phyloP scores from a whole-genome alignment of 768 basidiomycete genomes.

The Tephrocybe sp. region DNA sequence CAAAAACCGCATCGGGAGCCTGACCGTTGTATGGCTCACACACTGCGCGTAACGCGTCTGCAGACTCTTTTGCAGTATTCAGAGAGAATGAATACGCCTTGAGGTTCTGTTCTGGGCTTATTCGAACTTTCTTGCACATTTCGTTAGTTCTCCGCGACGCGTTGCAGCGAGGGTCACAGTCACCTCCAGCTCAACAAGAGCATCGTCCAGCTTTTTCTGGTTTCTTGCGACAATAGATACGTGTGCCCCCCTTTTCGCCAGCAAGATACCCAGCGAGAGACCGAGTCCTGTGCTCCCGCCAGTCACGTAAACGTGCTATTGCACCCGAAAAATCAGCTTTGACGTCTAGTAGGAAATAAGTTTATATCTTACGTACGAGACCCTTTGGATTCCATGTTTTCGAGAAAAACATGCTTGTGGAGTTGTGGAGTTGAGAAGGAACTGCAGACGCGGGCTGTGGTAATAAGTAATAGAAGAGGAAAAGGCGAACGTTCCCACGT shows the following conservation, averaged over 20 bases:
- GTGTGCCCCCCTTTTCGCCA: constrained; percentile 71
- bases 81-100: constrained; percentile 68
- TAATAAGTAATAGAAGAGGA: no score
- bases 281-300: constrained; percentile 86
- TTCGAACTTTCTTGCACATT: constrained; percentile 46
- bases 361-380: constrained; percentile 29
- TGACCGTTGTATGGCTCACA: constrained; percentile 50
- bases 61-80: constrained; percentile 46
- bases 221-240: constrained; percentile 86
- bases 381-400: constrained; percentile 51
- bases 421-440: no score
- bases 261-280: constrained; percentile 64
- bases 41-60: constrained; percentile 60
- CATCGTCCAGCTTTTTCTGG: constrained; percentile 58
- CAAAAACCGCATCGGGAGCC: constrained; percentile 73
- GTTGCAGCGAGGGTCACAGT: constrained; percentile 25
- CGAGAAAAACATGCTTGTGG: constrained; percentile 24
- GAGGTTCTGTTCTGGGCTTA: constrained; percentile 58
- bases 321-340: not conserved
- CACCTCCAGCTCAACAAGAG: constrained; percentile 69
- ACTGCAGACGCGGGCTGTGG: no score
- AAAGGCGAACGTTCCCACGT: no score
- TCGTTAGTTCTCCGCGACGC: not conserved
- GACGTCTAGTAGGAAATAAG: not conserved
- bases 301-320: constrained; percentile 84